Base-by-base conservation (phyloP, 2,329 filamentous ascomycete genomes). In the Monosporascus sp. region DNA sequence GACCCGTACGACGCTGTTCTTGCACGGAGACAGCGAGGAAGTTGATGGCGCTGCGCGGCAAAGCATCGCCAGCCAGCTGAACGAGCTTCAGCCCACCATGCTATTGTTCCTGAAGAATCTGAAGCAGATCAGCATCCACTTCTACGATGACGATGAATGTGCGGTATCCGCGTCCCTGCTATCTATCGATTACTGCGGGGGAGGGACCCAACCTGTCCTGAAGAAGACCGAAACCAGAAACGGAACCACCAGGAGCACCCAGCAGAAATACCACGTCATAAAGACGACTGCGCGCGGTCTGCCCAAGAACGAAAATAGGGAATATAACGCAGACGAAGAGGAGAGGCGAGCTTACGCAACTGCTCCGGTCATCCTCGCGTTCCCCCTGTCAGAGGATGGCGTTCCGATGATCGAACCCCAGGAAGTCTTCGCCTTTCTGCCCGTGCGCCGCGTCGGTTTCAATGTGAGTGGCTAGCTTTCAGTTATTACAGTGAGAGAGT, bases 371-470 rank as follows among this genome's bases (percentile, higher is more conserved):
- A 60, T 76, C 2, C 61, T 80, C 1, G 77, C 76, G 0, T 79
- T 80, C 54, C 77, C 77, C 0, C 27, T 79, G 1, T 62, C 68
- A 0, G 58, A 60, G 0, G 49, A 60, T 3, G 65, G 54, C 0
- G 25, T 52, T 0, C 77, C 76, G 0, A 49, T 75, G 3, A 54
- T 74, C 5, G 59, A 73, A 35, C 57, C 63, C 7, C 76, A 79
- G 49, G 60, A 73, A 7, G 53, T 78, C 0, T 80, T 74, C 60
- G 72, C 70, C 0, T 80, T 79, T 55, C 58, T 79, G 0, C 77
- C 77, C 0, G 62, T 79, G n/a, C 62, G 70, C 0, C 57, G 62
- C 5, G 64, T 70, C 44, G 74, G 72, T 1, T 77, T 78, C 59
- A 75, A 72, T 41, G 72, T 74, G 55, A 54, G 64, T 45, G n/a